phyloP scores from a whole-genome alignment of 805 yeast species.

The Wickerhamiella occidentalis region DNA sequence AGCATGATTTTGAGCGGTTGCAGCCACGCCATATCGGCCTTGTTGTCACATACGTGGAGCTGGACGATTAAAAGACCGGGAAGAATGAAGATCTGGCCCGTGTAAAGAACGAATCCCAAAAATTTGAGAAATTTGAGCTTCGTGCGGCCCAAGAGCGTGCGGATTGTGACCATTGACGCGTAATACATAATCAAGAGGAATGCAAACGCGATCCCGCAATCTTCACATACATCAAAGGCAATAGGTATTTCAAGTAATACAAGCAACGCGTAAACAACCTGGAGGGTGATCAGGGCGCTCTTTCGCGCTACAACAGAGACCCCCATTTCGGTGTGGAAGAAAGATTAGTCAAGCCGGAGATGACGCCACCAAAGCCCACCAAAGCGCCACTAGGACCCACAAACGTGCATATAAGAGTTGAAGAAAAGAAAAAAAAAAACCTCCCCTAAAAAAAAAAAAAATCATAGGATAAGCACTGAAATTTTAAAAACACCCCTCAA shows the following conservation, averaged over 20 bases:
- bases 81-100: conserved; percentile 67
- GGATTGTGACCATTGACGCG: conserved; percentile 57
- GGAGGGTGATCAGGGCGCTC: conserved; percentile 4
- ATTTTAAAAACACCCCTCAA: background rate
- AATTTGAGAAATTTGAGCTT: conserved; percentile 23
- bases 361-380: background rate
- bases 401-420: too few species aligned
- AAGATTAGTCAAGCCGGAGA: background rate
- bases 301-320: conserved; percentile 3
- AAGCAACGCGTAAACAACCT: conserved; percentile 11
- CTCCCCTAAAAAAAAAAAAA: background rate
- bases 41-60: conserved; percentile 25
- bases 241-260: conserved; percentile 64
- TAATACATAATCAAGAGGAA: conserved; percentile 60
- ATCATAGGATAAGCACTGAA: background rate
- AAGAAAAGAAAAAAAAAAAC: too few species aligned
- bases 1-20: conserved; percentile 61
- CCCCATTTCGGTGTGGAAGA: background rate
- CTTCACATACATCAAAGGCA: conserved; percentile 80
- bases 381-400: background rate
- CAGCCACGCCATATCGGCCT: conserved; percentile 25
- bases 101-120: conserved; percentile 40
- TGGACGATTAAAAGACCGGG: conserved; percentile 66
- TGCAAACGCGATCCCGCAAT: conserved; percentile 79
- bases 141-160: conserved; percentile 38